Evolutionary conservation across 1,284 basidiomycete species (phyloP).

Genomic region (Cryptococcus neoformans): DNA sequence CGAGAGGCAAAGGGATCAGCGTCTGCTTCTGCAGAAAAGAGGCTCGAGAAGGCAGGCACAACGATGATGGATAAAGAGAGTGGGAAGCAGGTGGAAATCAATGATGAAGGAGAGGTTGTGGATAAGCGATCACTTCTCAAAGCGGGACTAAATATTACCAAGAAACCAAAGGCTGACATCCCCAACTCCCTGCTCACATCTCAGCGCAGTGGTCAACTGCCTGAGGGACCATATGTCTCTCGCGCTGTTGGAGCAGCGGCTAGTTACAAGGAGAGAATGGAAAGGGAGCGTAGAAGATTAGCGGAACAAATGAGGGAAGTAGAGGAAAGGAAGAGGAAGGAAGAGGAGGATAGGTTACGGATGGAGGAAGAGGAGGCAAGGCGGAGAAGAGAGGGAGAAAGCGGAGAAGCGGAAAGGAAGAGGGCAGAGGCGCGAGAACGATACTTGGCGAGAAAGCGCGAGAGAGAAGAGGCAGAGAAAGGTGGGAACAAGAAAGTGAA

Average conservation of each 20-base stretch:
- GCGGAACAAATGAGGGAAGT: slow-evolving; percentile 71
- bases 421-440: slow-evolving; percentile 70
- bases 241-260: slow-evolving; percentile 78
- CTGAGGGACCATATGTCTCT: slow-evolving; percentile 46
- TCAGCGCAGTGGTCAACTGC: slow-evolving; percentile 53
- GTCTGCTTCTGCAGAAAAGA: neutral
- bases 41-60: slow-evolving; percentile 5
- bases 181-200: slow-evolving; percentile 28
- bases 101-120: slow-evolving; percentile 96
- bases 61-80: slow-evolving; percentile 49
- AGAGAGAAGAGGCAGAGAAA: slow-evolving; percentile 57
- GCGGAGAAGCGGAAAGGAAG: slow-evolving; percentile 60
- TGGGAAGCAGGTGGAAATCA: slow-evolving; percentile 88
- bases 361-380: slow-evolving; percentile 49
- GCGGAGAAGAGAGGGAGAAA: slow-evolving; percentile 50
- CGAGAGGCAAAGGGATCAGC: slow-evolving; percentile 20
- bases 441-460: slow-evolving; percentile 74
- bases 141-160: slow-evolving; percentile 81
- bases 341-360: slow-evolving; percentile 60
- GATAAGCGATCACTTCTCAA: slow-evolving; percentile 90
- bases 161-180: slow-evolving; percentile 38
- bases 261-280: slow-evolving; percentile 71
- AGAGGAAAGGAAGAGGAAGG: slow-evolving; percentile 53
- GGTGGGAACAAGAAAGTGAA: slow-evolving; percentile 21
- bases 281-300: slow-evolving; percentile 69